Percentiles rank a stretch among this genome's conserved stretches.
Evolutionary conservation across 2,329 filamentous ascomycete genomes (phyloP).

Genomic region (Huntiella moniliformis): DNA sequence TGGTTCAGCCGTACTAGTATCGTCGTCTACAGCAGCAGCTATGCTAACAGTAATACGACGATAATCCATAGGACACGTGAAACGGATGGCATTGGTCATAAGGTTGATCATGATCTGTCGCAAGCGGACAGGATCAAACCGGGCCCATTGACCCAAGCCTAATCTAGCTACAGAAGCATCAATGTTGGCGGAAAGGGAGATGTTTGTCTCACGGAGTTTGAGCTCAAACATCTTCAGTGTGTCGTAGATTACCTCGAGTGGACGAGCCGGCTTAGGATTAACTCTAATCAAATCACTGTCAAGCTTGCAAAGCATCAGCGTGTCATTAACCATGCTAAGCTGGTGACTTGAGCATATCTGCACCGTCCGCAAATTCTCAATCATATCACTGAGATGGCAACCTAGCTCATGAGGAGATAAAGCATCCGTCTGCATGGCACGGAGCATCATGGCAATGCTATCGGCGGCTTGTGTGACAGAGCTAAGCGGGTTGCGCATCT

Average conservation of each 20-base stretch:
- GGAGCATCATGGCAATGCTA: conserved; percentile 40
- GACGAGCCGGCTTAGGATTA: conserved; percentile 51
- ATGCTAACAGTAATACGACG: conserved; percentile 45
- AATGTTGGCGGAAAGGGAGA: conserved; percentile 49
- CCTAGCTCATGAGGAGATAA: conserved; percentile 15
- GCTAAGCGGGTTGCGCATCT: conserved; percentile 59
- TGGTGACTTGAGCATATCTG: conserved; percentile 63
- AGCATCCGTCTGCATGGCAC: conserved; percentile 27
- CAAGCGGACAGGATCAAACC: conserved; percentile 55
- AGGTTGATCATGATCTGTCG: conserved; percentile 62
- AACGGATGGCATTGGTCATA: conserved; percentile 49
- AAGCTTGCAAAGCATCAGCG: conserved; percentile 48
- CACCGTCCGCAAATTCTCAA: conserved; percentile 68
- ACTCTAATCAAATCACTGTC: conserved; percentile 53
- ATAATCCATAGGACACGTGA: conserved; percentile 40
- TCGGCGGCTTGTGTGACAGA: conserved; percentile 62
- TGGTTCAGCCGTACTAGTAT: conserved; percentile 36
- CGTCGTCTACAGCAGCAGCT: conserved; percentile 38
- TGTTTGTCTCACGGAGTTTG: conserved; percentile 52
- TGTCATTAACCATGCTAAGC: conserved; percentile 51
- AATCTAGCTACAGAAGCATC: conserved; percentile 48
- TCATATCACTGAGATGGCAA: conserved; percentile 28
- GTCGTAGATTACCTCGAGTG: conserved; percentile 45
- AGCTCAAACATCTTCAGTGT: conserved; percentile 65
- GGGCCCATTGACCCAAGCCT: conserved; percentile 46